These are phyloP conservation scores for Haematococcus sp. DNA, from an alignment of 139 green algal species.

Conservation along the genomic window DNA sequence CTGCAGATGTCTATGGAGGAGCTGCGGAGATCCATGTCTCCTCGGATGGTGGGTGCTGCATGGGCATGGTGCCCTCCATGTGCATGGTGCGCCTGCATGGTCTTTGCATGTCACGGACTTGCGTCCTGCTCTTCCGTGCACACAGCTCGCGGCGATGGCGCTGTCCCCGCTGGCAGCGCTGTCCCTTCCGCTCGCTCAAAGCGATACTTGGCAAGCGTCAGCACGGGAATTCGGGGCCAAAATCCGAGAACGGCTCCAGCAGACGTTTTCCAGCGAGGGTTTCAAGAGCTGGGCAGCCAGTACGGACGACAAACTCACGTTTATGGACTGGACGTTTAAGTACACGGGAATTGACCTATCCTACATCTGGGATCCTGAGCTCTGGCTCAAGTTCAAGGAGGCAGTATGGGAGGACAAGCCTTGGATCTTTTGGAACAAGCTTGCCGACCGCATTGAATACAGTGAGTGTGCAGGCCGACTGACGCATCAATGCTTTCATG, in stretches of 20 bases:
- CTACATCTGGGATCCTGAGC: constrained; percentile 57
- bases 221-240: constrained; percentile 1
- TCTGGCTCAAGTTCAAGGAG: constrained; percentile 50
- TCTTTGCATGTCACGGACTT: too few relatives aligned
- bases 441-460: constrained; percentile 49
- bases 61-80: too few relatives aligned
- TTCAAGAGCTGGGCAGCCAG: background rate
- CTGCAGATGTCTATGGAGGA: too few relatives aligned
- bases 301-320: constrained; percentile 38
- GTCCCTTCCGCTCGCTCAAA: constrained; percentile 32
- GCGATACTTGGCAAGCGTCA: constrained; percentile 24
- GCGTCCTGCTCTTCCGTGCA: background rate
- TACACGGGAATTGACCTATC: constrained; percentile 42
- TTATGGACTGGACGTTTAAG: constrained; percentile 56
- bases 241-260: background rate
- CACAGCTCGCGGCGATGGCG: constrained; percentile 57
- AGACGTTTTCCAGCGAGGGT: background rate
- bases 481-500: background rate
- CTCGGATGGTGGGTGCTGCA: too few relatives aligned
- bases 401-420: constrained; percentile 43
- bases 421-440: constrained; percentile 47
- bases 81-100: too few relatives aligned
- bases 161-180: constrained; percentile 53
- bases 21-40: too few relatives aligned
- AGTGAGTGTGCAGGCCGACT: too few relatives aligned